Conservation (phyloP, 495 filamentous ascomycete species). For the Delitschia confertaspora region DNA sequence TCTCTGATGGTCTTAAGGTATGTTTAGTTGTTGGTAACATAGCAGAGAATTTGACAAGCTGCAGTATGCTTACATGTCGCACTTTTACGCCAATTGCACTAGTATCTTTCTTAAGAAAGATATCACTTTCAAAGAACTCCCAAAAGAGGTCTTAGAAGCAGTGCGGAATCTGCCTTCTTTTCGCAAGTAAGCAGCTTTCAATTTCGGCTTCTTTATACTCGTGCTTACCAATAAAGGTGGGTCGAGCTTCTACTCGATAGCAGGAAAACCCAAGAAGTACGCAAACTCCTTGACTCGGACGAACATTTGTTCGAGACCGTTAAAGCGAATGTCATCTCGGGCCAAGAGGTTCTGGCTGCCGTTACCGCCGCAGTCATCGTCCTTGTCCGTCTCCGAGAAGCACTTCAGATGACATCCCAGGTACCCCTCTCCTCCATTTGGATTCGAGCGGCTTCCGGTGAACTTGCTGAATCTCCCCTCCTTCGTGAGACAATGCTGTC, state of each 20-base stretch:
- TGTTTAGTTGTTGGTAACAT: conserved; percentile 4
- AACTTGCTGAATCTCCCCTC: conserved; percentile 22
- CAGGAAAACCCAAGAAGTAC: conserved; percentile 7
- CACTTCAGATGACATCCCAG: conserved; percentile 13
- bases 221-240: conserved; percentile 28
- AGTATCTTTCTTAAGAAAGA: conserved; percentile 49
- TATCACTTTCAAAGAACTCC: conserved; percentile 33
- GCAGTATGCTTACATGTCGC: conserved; percentile 89
- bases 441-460: conserved; percentile 21
- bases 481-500: conserved; percentile 23
- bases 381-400: conserved; percentile 8
- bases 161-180: conserved; percentile 76
- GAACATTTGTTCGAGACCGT: conserved; percentile 12
- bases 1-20: conserved; percentile 74
- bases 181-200: conserved; percentile 41
- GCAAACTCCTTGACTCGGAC: conserved; percentile 23
- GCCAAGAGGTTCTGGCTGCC: conserved; percentile 3
- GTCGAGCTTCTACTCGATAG: conserved; percentile 38
- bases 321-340: conserved; percentile 5
- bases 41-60: conserved; percentile 4
- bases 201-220: conserved; percentile 41
- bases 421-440: conserved; percentile 21
- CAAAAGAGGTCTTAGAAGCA: conserved; percentile 59
- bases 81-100: conserved; percentile 89
- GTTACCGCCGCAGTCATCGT: conserved; percentile 5